These are phyloP conservation scores for Parascedosporium putredinis DNA, from an alignment of 2,329 filamentous ascomycete species.

Conservation along the genomic window DNA sequence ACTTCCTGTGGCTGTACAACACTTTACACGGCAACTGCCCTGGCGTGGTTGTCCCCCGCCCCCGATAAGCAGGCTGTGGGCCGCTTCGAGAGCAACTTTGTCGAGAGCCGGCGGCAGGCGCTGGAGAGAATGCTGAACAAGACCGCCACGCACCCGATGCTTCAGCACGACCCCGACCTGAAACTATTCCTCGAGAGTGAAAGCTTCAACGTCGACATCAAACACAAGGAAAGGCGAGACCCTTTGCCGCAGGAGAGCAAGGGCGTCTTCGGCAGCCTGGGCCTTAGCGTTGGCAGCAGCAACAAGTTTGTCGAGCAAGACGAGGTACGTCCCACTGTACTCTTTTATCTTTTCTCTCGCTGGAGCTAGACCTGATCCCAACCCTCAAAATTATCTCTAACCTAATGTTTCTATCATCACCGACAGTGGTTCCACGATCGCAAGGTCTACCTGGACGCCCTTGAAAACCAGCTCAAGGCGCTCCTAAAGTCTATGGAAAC, in stretches of 20 bases:
- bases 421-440: conserved; percentile 99
- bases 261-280: conserved; percentile 79
- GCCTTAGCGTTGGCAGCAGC: conserved; percentile 63
- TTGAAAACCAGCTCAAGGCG: conserved; percentile 83
- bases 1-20: conserved; percentile 97
- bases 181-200: conserved; percentile 98
- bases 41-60: conserved; percentile 87
- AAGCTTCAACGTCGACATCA: conserved; percentile 89
- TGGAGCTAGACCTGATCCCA: not conserved
- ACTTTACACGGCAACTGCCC: conserved; percentile 90
- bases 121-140: conserved; percentile 98
- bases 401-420: too few relatives aligned
- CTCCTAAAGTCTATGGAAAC: conserved; percentile 89
- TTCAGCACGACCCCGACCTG: conserved; percentile 87
- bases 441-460: conserved; percentile 83
- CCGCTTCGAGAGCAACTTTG: conserved; percentile 92
- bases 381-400: conserved; percentile 10
- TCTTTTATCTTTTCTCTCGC: not conserved
- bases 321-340: conserved; percentile 63
- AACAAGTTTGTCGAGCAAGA: conserved; percentile 97
- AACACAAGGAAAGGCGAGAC: conserved; percentile 91
- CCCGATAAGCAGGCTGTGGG: conserved; percentile 97
- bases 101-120: conserved; percentile 82
- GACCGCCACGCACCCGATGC: conserved; percentile 73
- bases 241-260: conserved; percentile 82